Evolutionary conservation across 2,329 filamentous ascomycete genomes (phyloP).

Genomic region (Fonsecaea monophora): DNA sequence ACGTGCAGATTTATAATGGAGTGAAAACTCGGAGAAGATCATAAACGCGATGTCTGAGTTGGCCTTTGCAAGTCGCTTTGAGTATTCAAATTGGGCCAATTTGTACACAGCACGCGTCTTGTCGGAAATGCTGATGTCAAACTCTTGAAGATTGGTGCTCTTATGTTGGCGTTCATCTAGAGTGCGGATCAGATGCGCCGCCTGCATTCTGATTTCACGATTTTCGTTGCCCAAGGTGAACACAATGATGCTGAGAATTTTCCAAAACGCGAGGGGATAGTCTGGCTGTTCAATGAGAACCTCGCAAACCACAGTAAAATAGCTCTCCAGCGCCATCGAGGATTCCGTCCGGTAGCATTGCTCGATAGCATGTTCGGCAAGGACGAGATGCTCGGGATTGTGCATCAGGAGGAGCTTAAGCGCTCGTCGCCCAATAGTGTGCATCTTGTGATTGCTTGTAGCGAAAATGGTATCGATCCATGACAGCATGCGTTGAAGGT

Average conservation of each 20-base stretch:
- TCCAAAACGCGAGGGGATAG: slow-evolving; percentile 88
- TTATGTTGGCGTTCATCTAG: slow-evolving; percentile 83
- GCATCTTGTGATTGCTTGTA: slow-evolving; percentile 87
- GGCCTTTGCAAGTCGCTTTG: slow-evolving; percentile 84
- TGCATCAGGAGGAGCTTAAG: slow-evolving; percentile 88
- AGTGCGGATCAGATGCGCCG: slow-evolving; percentile 77
- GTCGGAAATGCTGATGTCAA: slow-evolving; percentile 97
- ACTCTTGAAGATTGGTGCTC: slow-evolving; percentile 91
- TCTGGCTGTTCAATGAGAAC: slow-evolving; percentile 84
- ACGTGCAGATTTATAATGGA: slow-evolving; percentile 87
- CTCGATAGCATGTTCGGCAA: slow-evolving; percentile 88
- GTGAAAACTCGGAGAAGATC: slow-evolving; percentile 93
- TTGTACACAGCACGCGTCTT: slow-evolving; percentile 99
- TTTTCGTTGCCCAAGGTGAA: slow-evolving; percentile 93
- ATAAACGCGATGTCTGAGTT: slow-evolving; percentile 89
- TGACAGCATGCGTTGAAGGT: slow-evolving; percentile 86
- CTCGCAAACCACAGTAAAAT: slow-evolving; percentile 89
- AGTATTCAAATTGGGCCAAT: slow-evolving; percentile 94
- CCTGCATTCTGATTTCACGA: slow-evolving; percentile 86
- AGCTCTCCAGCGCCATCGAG: slow-evolving; percentile 87
- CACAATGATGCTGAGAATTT: slow-evolving; percentile 82
- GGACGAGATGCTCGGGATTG: slow-evolving; percentile 83
- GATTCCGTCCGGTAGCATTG: slow-evolving; percentile 85
- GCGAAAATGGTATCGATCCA: slow-evolving; percentile 98
- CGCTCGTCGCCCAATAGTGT: slow-evolving; percentile 85